phyloP scores from a whole-genome alignment of 1,139 yeast species.

The Scheffersomyces illinoinensis region DNA sequence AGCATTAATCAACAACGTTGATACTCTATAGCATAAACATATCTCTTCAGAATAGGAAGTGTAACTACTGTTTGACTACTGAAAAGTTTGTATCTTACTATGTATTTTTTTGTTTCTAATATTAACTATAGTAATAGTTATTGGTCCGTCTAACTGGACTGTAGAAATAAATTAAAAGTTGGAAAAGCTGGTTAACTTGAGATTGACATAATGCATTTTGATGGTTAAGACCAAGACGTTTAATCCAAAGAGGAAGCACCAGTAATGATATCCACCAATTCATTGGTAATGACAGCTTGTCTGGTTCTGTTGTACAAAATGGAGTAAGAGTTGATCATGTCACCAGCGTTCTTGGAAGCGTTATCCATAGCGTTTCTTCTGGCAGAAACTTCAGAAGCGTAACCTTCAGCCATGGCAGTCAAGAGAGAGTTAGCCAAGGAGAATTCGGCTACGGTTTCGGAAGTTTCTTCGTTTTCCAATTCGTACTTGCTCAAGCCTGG shows the following conservation, averaged over 20 bases:
- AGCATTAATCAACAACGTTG: background rate
- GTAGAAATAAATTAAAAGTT: background rate
- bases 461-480: slow-evolving; percentile 70
- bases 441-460: slow-evolving; percentile 74
- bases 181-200: background rate
- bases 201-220: slow-evolving; percentile 3
- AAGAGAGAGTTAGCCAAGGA: slow-evolving; percentile 87
- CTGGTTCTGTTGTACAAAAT: slow-evolving; percentile 99
- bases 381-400: slow-evolving; percentile 96
- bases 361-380: slow-evolving; percentile 99
- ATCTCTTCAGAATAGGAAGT: too few species aligned
- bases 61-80: background rate
- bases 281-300: slow-evolving; percentile 99
- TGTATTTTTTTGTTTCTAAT: background rate
- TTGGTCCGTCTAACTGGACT: background rate
- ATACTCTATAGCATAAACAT: background rate
- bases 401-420: slow-evolving; percentile 96
- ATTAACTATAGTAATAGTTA: background rate
- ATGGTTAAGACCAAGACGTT: slow-evolving; percentile 1
- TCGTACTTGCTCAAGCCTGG: slow-evolving; percentile 86
- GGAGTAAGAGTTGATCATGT: slow-evolving; percentile 94
- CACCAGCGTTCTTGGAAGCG: slow-evolving; percentile 99
- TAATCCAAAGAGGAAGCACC: slow-evolving; percentile 99
- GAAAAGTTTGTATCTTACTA: background rate
- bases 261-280: slow-evolving; percentile 97